Evolutionary conservation across 129 eudicot species (phyloP), one percentile per base, ranked within the genome.

Genomic region (Artemisia tridentata): DNA sequence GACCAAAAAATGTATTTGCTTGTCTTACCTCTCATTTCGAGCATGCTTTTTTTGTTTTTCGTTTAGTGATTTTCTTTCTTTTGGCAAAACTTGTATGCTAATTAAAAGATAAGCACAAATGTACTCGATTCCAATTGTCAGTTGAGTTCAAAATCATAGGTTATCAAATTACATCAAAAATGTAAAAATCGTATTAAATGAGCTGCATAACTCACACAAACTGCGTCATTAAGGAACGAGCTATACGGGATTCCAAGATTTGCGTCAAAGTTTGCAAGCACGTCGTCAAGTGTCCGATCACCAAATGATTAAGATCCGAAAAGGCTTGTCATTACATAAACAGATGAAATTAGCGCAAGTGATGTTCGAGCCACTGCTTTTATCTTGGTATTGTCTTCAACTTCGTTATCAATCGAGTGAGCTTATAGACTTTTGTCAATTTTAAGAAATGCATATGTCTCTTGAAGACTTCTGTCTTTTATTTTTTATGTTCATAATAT

Each of bases 171-270:
- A 29, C 34, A 29, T 29, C 34, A 29, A 29, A 27, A 3, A 4
- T 29, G 34, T 29, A 29, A 29, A 29, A 29, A 4, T 27, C 5
- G 96, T 91, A 95, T 87, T 81, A 95, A 59, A 82, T 90, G 99
- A 34, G 84, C 88, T 0, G 99, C 96, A 72, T 95, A 95, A 83
- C 99, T 95, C 50, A 95, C 88, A 53, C 99, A 96, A 77, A 95
- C 93, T 38, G 80, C 82, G 54, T 88, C 97, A 56, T 88, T 95
- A 11, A 95, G 80, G 59, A 95, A 54, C 7, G 91, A 79, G 74
- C 99, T 86, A 65, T 72, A 79, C 23, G 97, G 97, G 68, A 89
- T 86, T 46, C 92, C 92, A 47, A 89, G 95, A 82, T 84, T 73
- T 4, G 86, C 82, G 74, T 87, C 89, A 58, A 95, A 90, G 85